Conservation (phyloP, 116 monocot genomes). For the Cymodocea nodosa region DNA sequence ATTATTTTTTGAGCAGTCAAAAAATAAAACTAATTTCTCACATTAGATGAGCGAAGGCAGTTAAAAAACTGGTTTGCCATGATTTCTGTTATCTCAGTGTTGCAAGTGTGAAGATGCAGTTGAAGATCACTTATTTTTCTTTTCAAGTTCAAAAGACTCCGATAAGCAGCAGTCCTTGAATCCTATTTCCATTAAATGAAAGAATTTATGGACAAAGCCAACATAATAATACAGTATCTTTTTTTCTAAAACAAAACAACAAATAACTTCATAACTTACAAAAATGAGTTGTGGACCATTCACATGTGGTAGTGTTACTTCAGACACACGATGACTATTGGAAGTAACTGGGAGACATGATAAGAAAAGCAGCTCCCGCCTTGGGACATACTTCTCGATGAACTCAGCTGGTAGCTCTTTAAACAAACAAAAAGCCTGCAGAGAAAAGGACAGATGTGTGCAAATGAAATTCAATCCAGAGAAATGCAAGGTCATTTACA, state of each 20-base stretch:
- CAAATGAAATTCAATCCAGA: slow-evolving; percentile 1
- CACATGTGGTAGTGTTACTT: slow-evolving; percentile 20
- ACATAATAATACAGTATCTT: slow-evolving; percentile 4
- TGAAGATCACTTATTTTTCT: slow-evolving; percentile 43
- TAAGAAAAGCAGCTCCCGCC: slow-evolving; percentile 61
- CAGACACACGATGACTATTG: slow-evolving; percentile 62
- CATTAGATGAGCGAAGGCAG: slow-evolving; percentile 14
- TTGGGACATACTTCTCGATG: slow-evolving; percentile 40
- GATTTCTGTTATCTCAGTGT: slow-evolving; percentile 26
- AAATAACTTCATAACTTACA: slow-evolving; percentile 58
- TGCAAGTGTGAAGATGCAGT: slow-evolving; percentile 27
- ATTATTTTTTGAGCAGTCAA: background rate
- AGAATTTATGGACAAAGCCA: background rate
- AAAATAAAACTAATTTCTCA: slow-evolving; percentile 6
- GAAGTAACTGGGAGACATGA: slow-evolving; percentile 63
- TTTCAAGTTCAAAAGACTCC: slow-evolving; percentile 37
- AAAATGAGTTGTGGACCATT: slow-evolving; percentile 50
- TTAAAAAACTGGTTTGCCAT: slow-evolving; percentile 18
- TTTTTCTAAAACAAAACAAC: background rate
- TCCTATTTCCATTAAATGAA: slow-evolving; percentile 31
- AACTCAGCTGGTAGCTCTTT: slow-evolving; percentile 48
- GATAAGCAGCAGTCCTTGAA: slow-evolving; percentile 58
- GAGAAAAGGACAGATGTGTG: slow-evolving; percentile 1
- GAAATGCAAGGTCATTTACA: background rate
- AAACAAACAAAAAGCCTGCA: slow-evolving; percentile 60